Percentiles rank a stretch among this genome's conserved stretches.
These are phyloP conservation scores for Cercospora sojina DNA, from an alignment of 2,329 filamentous ascomycete genomes.

Conservation along the genomic window DNA sequence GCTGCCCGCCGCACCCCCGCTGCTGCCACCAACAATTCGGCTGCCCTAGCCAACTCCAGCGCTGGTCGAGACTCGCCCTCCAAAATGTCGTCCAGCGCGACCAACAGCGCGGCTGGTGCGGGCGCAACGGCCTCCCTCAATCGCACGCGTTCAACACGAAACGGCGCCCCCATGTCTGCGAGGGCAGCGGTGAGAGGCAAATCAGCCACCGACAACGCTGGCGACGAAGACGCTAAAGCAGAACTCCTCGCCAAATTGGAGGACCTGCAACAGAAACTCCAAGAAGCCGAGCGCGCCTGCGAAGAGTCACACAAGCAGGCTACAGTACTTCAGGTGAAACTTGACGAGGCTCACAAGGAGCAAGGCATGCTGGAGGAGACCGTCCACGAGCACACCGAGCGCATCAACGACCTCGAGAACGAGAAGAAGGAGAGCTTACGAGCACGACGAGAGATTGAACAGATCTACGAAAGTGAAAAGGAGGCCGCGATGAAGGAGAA, in stretches of 20 bases:
- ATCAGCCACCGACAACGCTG: constrained; percentile 34
- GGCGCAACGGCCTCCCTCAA: constrained; percentile 29
- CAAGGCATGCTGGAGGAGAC: constrained; percentile 85
- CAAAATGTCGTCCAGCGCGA: constrained; percentile 21
- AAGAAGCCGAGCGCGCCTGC: constrained; percentile 83
- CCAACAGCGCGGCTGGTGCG: constrained; percentile 16
- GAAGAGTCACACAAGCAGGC: constrained; percentile 66
- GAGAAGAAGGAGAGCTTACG: constrained; percentile 81
- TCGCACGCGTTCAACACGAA: constrained; percentile 62
- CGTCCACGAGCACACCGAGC: constrained; percentile 81
- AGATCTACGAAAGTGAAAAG: constrained; percentile 87
- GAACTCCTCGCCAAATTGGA: constrained; percentile 77
- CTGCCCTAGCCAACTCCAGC: constrained; percentile 5
- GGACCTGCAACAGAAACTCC: constrained; percentile 78
- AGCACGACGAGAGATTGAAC: constrained; percentile 86
- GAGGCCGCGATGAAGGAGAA: constrained; percentile 87
- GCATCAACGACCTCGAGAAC: constrained; percentile 74
- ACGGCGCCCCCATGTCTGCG: constrained; percentile 67
- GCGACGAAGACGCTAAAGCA: constrained; percentile 67
- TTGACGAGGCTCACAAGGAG: constrained; percentile 81
- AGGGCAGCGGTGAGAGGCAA: constrained; percentile 65
- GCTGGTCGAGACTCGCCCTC: constrained; percentile 26
- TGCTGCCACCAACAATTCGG: constrained; percentile 6
- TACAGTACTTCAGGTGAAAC: constrained; percentile 77
- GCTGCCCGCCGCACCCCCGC: constrained; percentile 23